A percentile compares a stretch with the other conserved stretches of the same genome.
phyloP scores from a whole-genome alignment of 2,329 filamentous ascomycete genomes.

The Xylariaceae sp. region DNA sequence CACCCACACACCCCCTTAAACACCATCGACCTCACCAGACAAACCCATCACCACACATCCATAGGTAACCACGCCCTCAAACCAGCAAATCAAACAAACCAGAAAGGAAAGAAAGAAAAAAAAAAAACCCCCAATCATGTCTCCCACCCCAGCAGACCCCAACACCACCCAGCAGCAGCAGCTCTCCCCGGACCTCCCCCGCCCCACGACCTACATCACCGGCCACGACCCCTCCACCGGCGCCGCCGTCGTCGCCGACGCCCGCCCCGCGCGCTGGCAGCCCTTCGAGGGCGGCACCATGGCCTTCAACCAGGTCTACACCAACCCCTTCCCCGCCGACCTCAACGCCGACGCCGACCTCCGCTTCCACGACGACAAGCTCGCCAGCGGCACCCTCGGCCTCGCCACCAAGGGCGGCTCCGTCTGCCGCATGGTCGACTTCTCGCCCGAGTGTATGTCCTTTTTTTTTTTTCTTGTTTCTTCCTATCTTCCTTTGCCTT shows the following conservation, averaged over 20 bases:
- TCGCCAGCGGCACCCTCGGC: conserved; percentile 34
- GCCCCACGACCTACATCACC: conserved; percentile 22
- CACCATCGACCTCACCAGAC: too few relatives aligned
- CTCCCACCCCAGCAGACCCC: too few relatives aligned
- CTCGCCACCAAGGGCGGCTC: conserved; percentile 28
- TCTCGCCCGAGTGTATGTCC: too few relatives aligned
- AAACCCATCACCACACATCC: too few relatives aligned
- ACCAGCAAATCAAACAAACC: too few relatives aligned
- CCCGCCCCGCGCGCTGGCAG: conserved; percentile 23
- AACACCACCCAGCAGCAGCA: too few relatives aligned
- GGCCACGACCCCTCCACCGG: conserved; percentile 23
- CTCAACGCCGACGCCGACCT: conserved; percentile 39
- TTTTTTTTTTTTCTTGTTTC: too few relatives aligned
- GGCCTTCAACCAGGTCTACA: conserved; percentile 37
- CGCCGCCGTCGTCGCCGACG: conserved; percentile 32
- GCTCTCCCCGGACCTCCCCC: background rate
- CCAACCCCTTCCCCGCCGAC: conserved; percentile 35
- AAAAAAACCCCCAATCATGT: too few relatives aligned
- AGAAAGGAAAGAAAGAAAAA: too few relatives aligned
- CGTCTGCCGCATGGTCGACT: background rate
- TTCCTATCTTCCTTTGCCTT: too few relatives aligned
- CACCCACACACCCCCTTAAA: too few relatives aligned
- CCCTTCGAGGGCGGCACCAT: conserved; percentile 29
- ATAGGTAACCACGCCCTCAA: too few relatives aligned
- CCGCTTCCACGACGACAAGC: conserved; percentile 28